Conservation (phyloP, 2,329 filamentous ascomycete species). For the Pseudocercospora eumusae region DNA sequence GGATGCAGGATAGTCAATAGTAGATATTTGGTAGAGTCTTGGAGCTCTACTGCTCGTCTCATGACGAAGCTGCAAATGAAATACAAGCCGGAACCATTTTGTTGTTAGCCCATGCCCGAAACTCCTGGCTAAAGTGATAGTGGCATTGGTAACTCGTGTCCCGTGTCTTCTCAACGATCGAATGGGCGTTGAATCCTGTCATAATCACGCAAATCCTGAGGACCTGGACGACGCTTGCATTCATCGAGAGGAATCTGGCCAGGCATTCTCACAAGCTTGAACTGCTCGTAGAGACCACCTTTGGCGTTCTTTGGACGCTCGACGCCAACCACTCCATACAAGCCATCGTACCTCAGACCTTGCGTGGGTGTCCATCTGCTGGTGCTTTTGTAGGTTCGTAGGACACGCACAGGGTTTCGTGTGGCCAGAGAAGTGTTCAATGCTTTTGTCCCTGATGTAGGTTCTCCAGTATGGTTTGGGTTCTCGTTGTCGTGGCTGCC, state of each 20-base stretch:
- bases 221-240: slow-evolving; percentile 23
- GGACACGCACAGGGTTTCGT: slow-evolving; percentile 27
- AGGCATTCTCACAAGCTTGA: slow-evolving; percentile 25
- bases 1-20: not conserved
- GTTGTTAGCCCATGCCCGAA: not conserved
- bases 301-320: slow-evolving; percentile 25
- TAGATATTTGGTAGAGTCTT: not conserved
- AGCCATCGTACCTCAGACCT: slow-evolving; percentile 34
- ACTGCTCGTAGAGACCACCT: slow-evolving; percentile 35
- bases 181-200: slow-evolving; percentile 22
- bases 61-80: not conserved
- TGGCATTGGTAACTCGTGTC: not conserved
- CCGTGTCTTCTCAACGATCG: not conserved
- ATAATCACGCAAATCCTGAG: slow-evolving; percentile 25
- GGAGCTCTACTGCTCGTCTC: not conserved
- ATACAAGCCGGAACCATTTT: not conserved
- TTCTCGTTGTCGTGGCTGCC: slow-evolving; percentile 31
- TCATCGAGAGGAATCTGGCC: slow-evolving; percentile 22
- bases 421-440: slow-evolving; percentile 24
- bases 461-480: slow-evolving; percentile 21
- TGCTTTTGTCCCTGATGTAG: slow-evolving; percentile 24
- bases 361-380: slow-evolving; percentile 22
- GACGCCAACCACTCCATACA: slow-evolving; percentile 28
- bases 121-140: not conserved
- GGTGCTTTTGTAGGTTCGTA: slow-evolving; percentile 25